Evolutionary conservation across 2,329 filamentous ascomycete species (phyloP).

Genomic region (Talaromyces sp.): DNA sequence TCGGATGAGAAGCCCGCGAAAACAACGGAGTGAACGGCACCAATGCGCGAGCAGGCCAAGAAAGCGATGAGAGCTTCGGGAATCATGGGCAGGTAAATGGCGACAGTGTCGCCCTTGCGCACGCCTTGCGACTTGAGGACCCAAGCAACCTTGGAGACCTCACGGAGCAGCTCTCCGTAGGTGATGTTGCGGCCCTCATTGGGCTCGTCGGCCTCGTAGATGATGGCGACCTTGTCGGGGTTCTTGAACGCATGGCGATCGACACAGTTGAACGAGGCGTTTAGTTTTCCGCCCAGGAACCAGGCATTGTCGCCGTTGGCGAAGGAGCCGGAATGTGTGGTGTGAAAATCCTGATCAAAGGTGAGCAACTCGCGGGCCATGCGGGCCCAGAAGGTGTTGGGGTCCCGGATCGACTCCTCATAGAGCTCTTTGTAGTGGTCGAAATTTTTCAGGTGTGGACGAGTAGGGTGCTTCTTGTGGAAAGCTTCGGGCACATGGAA

Average conservation of each 20-base stretch:
- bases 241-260: slow-evolving; percentile 95
- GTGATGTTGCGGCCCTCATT: slow-evolving; percentile 81
- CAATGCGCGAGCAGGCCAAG: slow-evolving; percentile 84
- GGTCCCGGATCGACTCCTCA: slow-evolving; percentile 81
- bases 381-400: slow-evolving; percentile 82
- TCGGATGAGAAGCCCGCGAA: slow-evolving; percentile 97
- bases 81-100: slow-evolving; percentile 98
- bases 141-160: slow-evolving; percentile 83
- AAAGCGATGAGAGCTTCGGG: slow-evolving; percentile 90
- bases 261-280: slow-evolving; percentile 95
- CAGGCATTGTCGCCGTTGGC: slow-evolving; percentile 78
- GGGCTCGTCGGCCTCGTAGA: slow-evolving; percentile 95
- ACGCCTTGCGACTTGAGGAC: slow-evolving; percentile 93
- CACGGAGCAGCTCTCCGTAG: slow-evolving; percentile 84
- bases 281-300: slow-evolving; percentile 90
- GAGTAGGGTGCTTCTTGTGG: slow-evolving; percentile 53
- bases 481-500: slow-evolving; percentile 54
- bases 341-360: slow-evolving; percentile 89
- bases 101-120: slow-evolving; percentile 93
- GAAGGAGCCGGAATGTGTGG: slow-evolving; percentile 72
- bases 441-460: slow-evolving; percentile 54
- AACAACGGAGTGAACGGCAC: slow-evolving; percentile 93
- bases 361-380: slow-evolving; percentile 82
- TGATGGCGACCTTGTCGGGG: slow-evolving; percentile 89
- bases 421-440: slow-evolving; percentile 61